Base-by-base conservation (phyloP, 116 monocot genomes). In the Dioscorea cayenensis region DNA sequence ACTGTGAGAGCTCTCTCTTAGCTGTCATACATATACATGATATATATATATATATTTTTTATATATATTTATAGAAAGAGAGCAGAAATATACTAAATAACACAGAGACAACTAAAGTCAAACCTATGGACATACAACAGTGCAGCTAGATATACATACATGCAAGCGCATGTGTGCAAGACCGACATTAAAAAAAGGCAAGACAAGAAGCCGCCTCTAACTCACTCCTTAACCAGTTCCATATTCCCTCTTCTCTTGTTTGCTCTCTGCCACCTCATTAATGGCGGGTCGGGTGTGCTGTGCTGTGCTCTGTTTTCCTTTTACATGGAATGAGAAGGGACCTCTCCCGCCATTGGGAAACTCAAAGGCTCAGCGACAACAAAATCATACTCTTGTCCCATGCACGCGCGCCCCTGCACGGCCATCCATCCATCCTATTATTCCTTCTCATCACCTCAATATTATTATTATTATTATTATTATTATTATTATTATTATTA, bases 371-470 rank as follows among this genome's bases (percentile, higher is more conserved):
- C 25, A 21, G 59, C 19, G 60, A 71, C 71, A 71, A 60, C 60
- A 71, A 61, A 7, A 71, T 71, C 71, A 71, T 60, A 60, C 71
- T 25, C 6, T 20, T 61, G 71, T 71, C 71, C 71, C 61, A 60
- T 60, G 60, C 69, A 69, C 29, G 28, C 50, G 14, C 69, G 8
- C 22, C 5, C 5, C n/a, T 9, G 7, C 20, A 48, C 48, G 14
- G 48, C 7, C 21, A 38, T 43, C 11, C 5, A 38, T 48, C 20
- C 13, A 35, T n/a, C 66, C 3, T n/a, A 13, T n/a, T 10, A 17
- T 35, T 48, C 10, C 43, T 48, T 48, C 67, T 11, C 66, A 17
- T 14, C 38, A n/a, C 21, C 38, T 2, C 32, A 32, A 32, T 32
- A 32, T 3, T 4, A 32, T 32, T 32, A 32, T 25, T 25, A 25